These are phyloP conservation scores for Porodaedalea pini DNA, from an alignment of 1,284 basidiomycete species.

Conservation along the genomic window DNA sequence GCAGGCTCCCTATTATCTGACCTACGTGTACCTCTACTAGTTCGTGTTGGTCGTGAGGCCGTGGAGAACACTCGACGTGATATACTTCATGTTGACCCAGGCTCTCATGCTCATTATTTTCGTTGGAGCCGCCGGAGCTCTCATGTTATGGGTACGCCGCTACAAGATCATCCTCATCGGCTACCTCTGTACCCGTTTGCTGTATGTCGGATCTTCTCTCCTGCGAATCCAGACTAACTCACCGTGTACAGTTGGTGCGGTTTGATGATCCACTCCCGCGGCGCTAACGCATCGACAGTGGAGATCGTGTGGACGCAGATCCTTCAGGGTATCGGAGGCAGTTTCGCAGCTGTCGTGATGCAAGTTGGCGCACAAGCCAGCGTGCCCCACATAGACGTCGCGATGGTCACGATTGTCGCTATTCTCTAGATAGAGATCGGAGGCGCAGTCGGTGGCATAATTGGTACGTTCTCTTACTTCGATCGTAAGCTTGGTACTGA, in stretches of 20 bases:
- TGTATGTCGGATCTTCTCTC: slow-evolving; percentile 64
- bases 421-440: slow-evolving; percentile 79
- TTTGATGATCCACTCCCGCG: slow-evolving; percentile 70
- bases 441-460: slow-evolving; percentile 62
- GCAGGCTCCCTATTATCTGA: too few relatives aligned
- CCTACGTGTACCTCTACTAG: too few relatives aligned
- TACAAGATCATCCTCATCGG: slow-evolving; percentile 60
- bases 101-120: slow-evolving; percentile 63
- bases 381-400: too few relatives aligned
- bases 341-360: too few relatives aligned
- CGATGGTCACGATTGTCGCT: slow-evolving; percentile 75
- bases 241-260: slow-evolving; percentile 49
- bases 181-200: slow-evolving; percentile 65
- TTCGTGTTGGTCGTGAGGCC: too few relatives aligned
- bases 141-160: slow-evolving; percentile 53
- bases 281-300: slow-evolving; percentile 52
- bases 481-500: background rate
- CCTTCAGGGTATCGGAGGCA: too few relatives aligned
- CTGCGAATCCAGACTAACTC: slow-evolving; percentile 26
- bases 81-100: slow-evolving; percentile 52
- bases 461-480: slow-evolving; percentile 38
- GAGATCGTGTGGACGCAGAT: slow-evolving; percentile 69
- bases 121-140: slow-evolving; percentile 55
- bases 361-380: too few relatives aligned
- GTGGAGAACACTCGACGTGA: too few relatives aligned